phyloP scores from a whole-genome alignment of 129 eudicot species.

The Centaurea solstitialis region DNA sequence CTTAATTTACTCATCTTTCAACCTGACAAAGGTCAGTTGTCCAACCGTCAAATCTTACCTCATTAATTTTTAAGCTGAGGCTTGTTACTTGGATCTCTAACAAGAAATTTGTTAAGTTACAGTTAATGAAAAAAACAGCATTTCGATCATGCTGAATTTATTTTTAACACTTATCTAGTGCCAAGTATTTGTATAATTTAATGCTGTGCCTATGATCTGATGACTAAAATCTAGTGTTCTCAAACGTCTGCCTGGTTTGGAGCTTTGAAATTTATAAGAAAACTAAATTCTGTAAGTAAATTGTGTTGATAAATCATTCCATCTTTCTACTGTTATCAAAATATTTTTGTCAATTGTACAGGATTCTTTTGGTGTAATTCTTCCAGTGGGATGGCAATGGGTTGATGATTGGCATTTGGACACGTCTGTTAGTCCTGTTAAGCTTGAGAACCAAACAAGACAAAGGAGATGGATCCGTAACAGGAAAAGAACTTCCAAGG shows the following conservation, averaged over 20 bases:
- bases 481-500: slow-evolving; percentile 39
- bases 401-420: slow-evolving; percentile 80
- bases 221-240: neutral
- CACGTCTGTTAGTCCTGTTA: slow-evolving; percentile 45
- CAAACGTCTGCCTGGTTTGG: neutral
- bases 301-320: neutral
- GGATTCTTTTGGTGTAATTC: slow-evolving; percentile 43
- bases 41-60: neutral
- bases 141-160: neutral
- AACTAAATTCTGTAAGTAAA: neutral
- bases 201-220: neutral
- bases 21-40: neutral
- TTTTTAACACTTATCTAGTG: neutral
- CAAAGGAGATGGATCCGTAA: slow-evolving; percentile 76
- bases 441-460: slow-evolving; percentile 50
- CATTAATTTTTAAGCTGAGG: neutral
- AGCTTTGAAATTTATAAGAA: neutral
- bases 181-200: neutral
- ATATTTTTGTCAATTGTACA: slow-evolving; percentile 19
- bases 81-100: neutral
- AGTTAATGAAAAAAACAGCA: neutral
- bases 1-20: neutral
- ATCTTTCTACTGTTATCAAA: neutral
- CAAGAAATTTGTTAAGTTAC: slow-evolving; percentile 8
- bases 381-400: slow-evolving; percentile 76